A percentile compares a stretch with the other conserved stretches of the same genome.
phyloP scores from a whole-genome alignment of 139 green algal species.

The Pseudopediastrum boryanum region DNA sequence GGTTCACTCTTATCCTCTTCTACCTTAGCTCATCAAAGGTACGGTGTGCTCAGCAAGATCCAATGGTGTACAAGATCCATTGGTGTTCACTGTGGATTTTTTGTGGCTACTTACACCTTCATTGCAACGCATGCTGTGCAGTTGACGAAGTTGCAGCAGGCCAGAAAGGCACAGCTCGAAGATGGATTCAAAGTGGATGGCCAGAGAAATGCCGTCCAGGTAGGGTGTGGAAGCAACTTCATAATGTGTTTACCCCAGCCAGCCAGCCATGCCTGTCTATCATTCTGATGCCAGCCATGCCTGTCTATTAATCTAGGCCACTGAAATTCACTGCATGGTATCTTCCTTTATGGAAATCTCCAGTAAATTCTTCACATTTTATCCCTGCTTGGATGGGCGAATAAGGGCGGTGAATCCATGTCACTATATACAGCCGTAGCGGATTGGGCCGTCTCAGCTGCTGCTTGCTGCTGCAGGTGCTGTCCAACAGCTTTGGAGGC shows the following conservation, averaged over 20 bases:
- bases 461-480: slow-evolving; percentile 47
- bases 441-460: neutral
- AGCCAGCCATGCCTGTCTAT: neutral
- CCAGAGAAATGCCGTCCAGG: slow-evolving; percentile 14
- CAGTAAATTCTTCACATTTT: neutral
- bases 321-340: neutral
- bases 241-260: neutral
- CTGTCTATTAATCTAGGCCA: neutral
- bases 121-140: neutral
- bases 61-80: neutral
- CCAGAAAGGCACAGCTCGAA: slow-evolving; percentile 15
- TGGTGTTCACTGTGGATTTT: neutral
- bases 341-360: neutral
- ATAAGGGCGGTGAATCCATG: too few species aligned
- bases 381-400: too few species aligned
- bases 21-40: slow-evolving; percentile 29
- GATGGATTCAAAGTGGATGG: slow-evolving; percentile 5
- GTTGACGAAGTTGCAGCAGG: slow-evolving; percentile 27
- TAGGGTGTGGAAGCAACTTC: neutral
- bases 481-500: slow-evolving; percentile 59
- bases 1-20: slow-evolving; percentile 20
- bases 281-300: neutral
- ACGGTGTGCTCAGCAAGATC: neutral
- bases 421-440: neutral
- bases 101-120: neutral